Base-by-base conservation (phyloP, 164 flowering plant genomes). In the Umbilicus rupestris region DNA sequence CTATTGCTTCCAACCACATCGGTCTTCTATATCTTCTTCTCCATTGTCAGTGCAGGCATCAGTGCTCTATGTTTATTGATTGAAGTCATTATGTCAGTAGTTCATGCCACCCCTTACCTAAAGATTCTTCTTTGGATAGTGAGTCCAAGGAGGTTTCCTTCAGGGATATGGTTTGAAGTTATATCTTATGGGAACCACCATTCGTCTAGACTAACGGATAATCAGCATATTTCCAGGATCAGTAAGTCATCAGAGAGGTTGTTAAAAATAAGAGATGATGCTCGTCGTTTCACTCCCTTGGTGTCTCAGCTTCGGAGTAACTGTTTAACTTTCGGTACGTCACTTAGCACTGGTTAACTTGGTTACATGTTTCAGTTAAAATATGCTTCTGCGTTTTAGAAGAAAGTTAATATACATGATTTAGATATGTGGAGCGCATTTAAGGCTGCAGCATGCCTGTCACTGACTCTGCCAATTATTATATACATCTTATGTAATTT, bases 1-100 rank as follows among this genome's bases (percentile, higher is more conserved):
- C 96, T 95, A 71, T 78, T 95, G n/a, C 79, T 95, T 58, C 98
- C 99, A 64, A 92, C 99, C 12, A 90, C 90, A 29, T 88, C 97
- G 47, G 90, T 88, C 49, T 95, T 95, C 78, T 90, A 92, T 70
- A 86, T 90, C 24, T 95, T 87, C 77, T 92, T 90, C 80, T 78
- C 92, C 77, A 83, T 88, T 70, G 50, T 87, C 74, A 76, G 75
- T 47, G 69, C 81, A 46, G 45, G 81, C 28, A 71, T 79, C 78
- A 75, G 81, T 75, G 70, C 75, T 65, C 63, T 81, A 31, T 78
- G 84, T 72, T 67, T 87, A 35, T 64, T 79, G 37, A 75, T 90
- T 62, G 92, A 85, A 80, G 67, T 80, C 49, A 28, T 70, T n/a
- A 80, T 89, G 71, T 85, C 90, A 28, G 64, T 83, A 14, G 79